Evolutionary conservation across 306 rosid genomes (phyloP).

Genomic region (Rosa multiflora): DNA sequence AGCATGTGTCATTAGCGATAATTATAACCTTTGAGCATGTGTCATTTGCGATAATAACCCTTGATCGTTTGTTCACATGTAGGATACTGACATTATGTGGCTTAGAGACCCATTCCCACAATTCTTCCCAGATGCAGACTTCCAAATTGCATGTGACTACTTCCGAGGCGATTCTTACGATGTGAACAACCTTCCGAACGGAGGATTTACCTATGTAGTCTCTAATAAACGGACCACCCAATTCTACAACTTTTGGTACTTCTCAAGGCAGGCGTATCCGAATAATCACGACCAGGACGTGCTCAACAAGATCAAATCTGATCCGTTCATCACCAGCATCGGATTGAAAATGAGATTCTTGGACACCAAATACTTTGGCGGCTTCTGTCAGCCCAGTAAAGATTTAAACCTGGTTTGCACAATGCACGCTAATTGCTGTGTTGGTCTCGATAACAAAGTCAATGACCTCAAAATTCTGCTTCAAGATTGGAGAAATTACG

Average conservation of each 20-base stretch:
- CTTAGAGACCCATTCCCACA: conserved; percentile 61
- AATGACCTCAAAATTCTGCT: conserved; percentile 69
- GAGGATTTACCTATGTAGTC: conserved; percentile 73
- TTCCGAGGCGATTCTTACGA: conserved; percentile 45
- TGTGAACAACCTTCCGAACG: conserved; percentile 51
- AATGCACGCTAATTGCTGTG: conserved; percentile 92
- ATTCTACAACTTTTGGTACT: conserved; percentile 78
- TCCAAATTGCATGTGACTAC: conserved; percentile 76
- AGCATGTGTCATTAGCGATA: background rate
- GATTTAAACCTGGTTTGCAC: conserved; percentile 54
- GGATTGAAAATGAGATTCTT: conserved; percentile 59
- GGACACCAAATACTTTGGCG: conserved; percentile 62
- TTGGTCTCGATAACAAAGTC: conserved; percentile 67
- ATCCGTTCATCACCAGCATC: conserved; percentile 29
- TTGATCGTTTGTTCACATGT: background rate
- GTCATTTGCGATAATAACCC: background rate
- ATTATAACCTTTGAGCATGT: background rate
- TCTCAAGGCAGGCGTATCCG: conserved; percentile 42
- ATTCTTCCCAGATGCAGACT: conserved; percentile 57
- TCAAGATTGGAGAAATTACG: conserved; percentile 64
- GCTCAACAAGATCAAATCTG: conserved; percentile 52
- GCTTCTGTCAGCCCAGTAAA: conserved; percentile 58
- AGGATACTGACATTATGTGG: conserved; percentile 96
- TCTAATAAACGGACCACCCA: conserved; percentile 49
- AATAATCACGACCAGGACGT: conserved; percentile 69